These are phyloP conservation scores for Scheffersomyces lignicola DNA, from an alignment of 1,139 yeast genomes.

Conservation along the genomic window DNA sequence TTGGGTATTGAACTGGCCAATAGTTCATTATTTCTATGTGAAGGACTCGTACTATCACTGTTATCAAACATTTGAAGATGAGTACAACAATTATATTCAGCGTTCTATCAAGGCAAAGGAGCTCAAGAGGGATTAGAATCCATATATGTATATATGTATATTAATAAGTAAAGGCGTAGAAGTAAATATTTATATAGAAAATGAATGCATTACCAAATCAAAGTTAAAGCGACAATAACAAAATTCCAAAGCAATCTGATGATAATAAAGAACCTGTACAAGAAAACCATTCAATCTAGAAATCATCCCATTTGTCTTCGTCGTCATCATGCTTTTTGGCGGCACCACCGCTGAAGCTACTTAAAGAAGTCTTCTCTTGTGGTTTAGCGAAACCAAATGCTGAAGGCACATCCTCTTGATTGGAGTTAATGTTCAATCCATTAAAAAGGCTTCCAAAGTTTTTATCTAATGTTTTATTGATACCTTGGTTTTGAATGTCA, in stretches of 20 bases:
- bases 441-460: conserved; percentile 54
- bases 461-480: conserved; percentile 43
- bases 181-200: conserved; percentile 1
- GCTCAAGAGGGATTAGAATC: conserved; percentile 3
- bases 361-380: conserved; percentile 54
- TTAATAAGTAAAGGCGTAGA: conserved; percentile 1
- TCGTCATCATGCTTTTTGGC: conserved; percentile 28
- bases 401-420: conserved; percentile 44
- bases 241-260: too few species aligned
- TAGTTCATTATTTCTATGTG: conserved; percentile 46
- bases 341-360: conserved; percentile 48
- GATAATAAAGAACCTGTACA: background rate
- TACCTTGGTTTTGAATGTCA: conserved; percentile 36
- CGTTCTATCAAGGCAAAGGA: conserved; percentile 4
- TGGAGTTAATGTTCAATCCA: conserved; percentile 21
- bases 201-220: background rate
- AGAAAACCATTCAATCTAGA: conserved; percentile 18
- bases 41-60: conserved; percentile 58
- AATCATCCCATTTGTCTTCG: conserved; percentile 50
- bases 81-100: conserved; percentile 20
- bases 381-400: conserved; percentile 75
- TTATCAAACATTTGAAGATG: conserved; percentile 40
- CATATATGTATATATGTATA: background rate
- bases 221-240: background rate
- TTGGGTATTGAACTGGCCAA: conserved; percentile 53